A percentile compares a stretch with the other conserved stretches of the same genome.
phyloP scores from a whole-genome alignment of 1,139 yeast species.

The Blastobotrys ciferrii region DNA sequence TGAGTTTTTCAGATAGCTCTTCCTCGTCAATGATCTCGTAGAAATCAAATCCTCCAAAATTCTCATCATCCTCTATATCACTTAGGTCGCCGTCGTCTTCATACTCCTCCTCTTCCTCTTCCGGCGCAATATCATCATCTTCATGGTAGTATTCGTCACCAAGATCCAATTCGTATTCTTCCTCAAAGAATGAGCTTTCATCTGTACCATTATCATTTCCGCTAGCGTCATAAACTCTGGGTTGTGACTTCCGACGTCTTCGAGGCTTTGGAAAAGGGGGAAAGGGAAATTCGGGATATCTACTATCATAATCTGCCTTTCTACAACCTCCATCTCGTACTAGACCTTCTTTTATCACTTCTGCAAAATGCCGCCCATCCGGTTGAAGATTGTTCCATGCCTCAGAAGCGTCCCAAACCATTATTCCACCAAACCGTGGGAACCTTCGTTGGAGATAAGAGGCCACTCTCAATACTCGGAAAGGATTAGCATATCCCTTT shows the following conservation, averaged over 20 bases:
- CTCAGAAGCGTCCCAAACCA: constrained; percentile 91
- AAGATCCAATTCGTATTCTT: background rate
- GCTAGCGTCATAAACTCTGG: background rate
- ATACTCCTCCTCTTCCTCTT: background rate
- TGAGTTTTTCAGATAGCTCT: background rate
- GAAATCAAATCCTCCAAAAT: background rate
- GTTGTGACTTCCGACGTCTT: background rate
- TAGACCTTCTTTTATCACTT: constrained; percentile 42
- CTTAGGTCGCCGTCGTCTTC: constrained; percentile 16
- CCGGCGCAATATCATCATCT: background rate
- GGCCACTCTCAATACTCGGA: constrained; percentile 23
- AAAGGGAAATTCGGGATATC: background rate
- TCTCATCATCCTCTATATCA: constrained; percentile 9
- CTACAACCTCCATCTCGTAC: background rate
- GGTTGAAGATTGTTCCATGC: constrained; percentile 52
- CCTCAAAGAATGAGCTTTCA: background rate
- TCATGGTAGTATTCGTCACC: constrained; percentile 2
- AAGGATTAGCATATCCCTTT: constrained; percentile 54
- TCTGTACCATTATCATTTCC: background rate
- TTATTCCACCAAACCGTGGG: constrained; percentile 72
- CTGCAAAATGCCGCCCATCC: constrained; percentile 39
- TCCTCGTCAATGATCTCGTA: background rate
- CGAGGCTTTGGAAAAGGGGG: background rate
- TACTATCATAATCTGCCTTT: background rate
- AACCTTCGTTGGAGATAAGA: constrained; percentile 33